Evolutionary conservation across 495 filamentous ascomycete species (phyloP).

Genomic region (Aspergillus heteromorphus): DNA sequence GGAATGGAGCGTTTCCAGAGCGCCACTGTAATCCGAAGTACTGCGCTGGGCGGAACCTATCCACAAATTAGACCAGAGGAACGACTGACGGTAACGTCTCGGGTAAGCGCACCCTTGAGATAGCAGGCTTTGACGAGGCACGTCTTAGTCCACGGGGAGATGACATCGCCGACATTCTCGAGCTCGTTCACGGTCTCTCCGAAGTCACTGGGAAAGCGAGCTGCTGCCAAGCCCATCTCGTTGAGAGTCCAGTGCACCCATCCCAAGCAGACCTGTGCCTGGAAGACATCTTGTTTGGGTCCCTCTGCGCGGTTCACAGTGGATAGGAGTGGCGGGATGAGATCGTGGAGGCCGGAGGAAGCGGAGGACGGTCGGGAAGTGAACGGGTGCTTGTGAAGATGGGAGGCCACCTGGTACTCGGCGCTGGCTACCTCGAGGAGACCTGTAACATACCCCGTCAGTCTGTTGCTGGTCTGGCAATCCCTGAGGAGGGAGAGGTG

Average conservation of each 20-base stretch:
- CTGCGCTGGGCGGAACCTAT: conserved; percentile 56
- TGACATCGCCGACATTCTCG: conserved; percentile 34
- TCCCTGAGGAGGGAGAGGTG: conserved; percentile 5
- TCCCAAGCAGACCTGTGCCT: conserved; percentile 72
- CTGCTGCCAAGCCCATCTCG: conserved; percentile 57
- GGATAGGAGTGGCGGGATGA: conserved; percentile 54
- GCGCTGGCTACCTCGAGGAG: conserved; percentile 68
- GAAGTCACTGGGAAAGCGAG: conserved; percentile 58
- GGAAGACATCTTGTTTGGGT: conserved; percentile 64
- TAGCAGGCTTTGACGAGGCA: conserved; percentile 75
- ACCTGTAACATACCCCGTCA: conserved; percentile 43
- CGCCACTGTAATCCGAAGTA: conserved; percentile 48
- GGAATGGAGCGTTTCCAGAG: conserved; percentile 57
- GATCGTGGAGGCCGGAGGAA: conserved; percentile 52
- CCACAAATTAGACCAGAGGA: conserved; percentile 11
- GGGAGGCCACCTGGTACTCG: conserved; percentile 59
- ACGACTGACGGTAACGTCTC: not conserved
- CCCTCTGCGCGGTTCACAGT: conserved; percentile 59
- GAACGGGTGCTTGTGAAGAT: conserved; percentile 33
- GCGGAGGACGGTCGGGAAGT: conserved; percentile 30
- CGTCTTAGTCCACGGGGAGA: conserved; percentile 69
- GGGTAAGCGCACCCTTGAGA: conserved; percentile 52
- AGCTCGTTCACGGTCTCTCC: conserved; percentile 46
- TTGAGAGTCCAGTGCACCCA: conserved; percentile 76
- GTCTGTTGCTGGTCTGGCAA: conserved; percentile 10